Evolutionary conservation across 768 basidiomycete species (phyloP).

Genomic region (Lentinula sp.): DNA sequence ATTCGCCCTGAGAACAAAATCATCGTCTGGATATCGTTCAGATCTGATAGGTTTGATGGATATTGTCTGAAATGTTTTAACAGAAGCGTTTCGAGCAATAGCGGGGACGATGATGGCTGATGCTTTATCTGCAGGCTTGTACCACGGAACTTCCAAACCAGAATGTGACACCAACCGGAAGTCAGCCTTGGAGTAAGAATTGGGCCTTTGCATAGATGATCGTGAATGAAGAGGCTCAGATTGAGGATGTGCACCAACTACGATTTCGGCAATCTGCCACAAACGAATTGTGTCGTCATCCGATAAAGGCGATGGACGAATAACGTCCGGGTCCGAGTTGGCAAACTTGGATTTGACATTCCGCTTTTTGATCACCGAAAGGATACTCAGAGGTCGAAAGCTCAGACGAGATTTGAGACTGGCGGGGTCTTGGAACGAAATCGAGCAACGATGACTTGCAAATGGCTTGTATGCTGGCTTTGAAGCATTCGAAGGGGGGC

Average conservation of each 20-base stretch:
- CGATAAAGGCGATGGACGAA: not conserved
- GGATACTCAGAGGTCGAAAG: not conserved
- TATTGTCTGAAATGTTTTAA: not conserved
- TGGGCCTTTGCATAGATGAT: not conserved
- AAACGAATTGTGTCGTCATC: not conserved
- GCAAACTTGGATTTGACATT: not conserved
- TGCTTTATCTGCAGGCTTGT: not conserved
- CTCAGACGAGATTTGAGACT: not conserved
- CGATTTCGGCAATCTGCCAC: not conserved
- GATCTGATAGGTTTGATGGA: not conserved
- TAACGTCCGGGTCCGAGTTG: not conserved
- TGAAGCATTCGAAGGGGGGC: not conserved
- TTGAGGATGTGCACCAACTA: constrained; percentile 3
- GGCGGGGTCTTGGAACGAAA: not conserved
- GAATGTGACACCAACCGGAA: not conserved
- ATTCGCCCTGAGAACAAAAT: not conserved
- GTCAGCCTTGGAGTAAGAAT: not conserved
- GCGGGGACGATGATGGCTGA: not conserved
- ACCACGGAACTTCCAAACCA: not conserved
- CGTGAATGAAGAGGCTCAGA: not conserved
- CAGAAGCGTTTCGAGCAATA: not conserved
- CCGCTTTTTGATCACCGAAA: not conserved
- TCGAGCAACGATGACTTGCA: constrained; percentile 1
- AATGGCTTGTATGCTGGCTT: not conserved
- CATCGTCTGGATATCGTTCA: not conserved